Base-by-base conservation (phyloP, 177 flowering plant species). In the Telopea speciosissima region DNA sequence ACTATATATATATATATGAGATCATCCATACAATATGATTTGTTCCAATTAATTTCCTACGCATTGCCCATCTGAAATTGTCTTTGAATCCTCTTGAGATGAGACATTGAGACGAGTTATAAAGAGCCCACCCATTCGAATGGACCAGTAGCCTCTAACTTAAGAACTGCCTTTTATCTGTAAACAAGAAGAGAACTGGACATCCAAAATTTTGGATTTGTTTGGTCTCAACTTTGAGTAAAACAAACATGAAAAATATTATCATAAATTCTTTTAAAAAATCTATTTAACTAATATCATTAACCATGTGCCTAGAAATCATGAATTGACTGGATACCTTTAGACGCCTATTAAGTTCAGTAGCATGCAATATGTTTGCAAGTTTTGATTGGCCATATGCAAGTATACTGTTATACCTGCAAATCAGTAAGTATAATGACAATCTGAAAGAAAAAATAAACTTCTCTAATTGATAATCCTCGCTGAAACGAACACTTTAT, bases 371-470 rank as follows among this genome's bases (percentile, higher is more conserved):
- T 72, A 87, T 75, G 72, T 85, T 87, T 24, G 84, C 78, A 62
- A 88, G 87, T 80, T 88, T 87, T 67, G 90, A 87, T 69, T 84
- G 87, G 63, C 90, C 90, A 79, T 88, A 87, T 40, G 90, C 87
- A 42, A 3, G 24, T 3, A 72, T 1, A 3, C 65, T 71, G 63
- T 24, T 73, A 69, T 84, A 86, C 9, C 91, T 87, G 85, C 19
- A 66, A 25, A 19, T 21, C 65, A 16, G 24, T 10, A 67, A 63
- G 22, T 11, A 13, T 40, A 17, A 52, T 54, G 24, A 71, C 31
- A 63, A 21, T 68, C 62, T 21, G 56, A 60, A 52, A 36, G 40
- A 66, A 59, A 59, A 16, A 23, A 24, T 71, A 75, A 79, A 85
- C 81, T 71, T 59, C 77, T 68, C 69, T 70, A 58, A 17, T 58